phyloP scores from a whole-genome alignment of 2,329 filamentous ascomycete species.

The Colletotrichum eleusines region DNA sequence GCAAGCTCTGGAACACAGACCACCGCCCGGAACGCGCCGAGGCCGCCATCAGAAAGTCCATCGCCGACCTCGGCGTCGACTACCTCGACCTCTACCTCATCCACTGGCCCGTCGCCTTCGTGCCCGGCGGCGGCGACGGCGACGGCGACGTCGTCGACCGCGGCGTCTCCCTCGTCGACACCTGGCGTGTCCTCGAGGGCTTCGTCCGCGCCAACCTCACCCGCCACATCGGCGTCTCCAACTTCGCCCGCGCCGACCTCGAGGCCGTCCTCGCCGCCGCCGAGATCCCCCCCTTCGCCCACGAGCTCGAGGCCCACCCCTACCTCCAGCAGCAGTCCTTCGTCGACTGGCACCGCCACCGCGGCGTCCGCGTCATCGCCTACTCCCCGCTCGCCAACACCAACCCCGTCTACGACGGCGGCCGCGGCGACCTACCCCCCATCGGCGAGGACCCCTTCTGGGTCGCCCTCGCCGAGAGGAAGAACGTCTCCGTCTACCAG shows the following conservation, averaged over 20 bases:
- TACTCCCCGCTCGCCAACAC: conserved; percentile 52
- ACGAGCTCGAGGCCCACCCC: conserved; percentile 64
- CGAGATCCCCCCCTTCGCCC: conserved; percentile 43
- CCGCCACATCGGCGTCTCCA: conserved; percentile 71
- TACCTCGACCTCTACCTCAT: conserved; percentile 68
- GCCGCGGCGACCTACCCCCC: conserved; percentile 47
- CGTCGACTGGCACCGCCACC: conserved; percentile 48
- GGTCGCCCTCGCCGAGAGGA: conserved; percentile 46
- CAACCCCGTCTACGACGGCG: conserved; percentile 49
- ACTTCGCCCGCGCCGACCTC: conserved; percentile 57
- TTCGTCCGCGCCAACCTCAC: conserved; percentile 64
- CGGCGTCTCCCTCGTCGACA: conserved; percentile 53
- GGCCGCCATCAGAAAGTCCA: conserved; percentile 59
- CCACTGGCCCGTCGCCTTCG: conserved; percentile 54
- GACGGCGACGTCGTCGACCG: conserved; percentile 46
- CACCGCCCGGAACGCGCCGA: conserved; percentile 47
- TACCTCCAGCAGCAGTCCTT: conserved; percentile 60
- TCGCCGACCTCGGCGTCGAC: conserved; percentile 60
- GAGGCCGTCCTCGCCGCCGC: conserved; percentile 39
- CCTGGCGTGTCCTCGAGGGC: conserved; percentile 70
- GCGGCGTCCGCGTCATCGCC: conserved; percentile 51
- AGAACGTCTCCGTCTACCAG: conserved; percentile 50
- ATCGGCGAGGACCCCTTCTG: conserved; percentile 29
- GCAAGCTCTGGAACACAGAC: conserved; percentile 75
- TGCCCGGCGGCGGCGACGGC: conserved; percentile 44